A percentile compares a stretch with the other conserved stretches of the same genome.
These are phyloP conservation scores for Tulasnella sp. DNA, from an alignment of 768 basidiomycete species.

Conservation along the genomic window DNA sequence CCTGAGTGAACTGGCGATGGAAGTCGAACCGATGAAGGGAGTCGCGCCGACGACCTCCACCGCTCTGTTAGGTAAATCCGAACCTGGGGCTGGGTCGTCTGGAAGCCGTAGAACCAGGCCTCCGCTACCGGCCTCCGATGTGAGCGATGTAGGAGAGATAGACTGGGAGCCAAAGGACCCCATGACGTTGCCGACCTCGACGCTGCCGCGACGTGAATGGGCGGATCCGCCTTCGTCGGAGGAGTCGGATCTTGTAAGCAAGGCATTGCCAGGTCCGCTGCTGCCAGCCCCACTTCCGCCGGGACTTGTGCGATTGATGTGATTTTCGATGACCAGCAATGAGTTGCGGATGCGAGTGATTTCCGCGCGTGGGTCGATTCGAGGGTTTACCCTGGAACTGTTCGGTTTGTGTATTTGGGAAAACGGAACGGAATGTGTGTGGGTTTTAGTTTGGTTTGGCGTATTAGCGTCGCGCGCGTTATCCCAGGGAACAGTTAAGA, in stretches of 20 bases:
- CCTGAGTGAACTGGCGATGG: constrained; percentile 61
- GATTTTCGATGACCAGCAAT: constrained; percentile 61
- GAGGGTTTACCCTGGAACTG: constrained; percentile 30
- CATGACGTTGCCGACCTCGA: background rate
- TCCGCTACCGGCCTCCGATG: constrained; percentile 9
- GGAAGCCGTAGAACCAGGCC: constrained; percentile 19
- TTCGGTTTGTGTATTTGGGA: background rate
- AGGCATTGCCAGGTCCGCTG: background rate
- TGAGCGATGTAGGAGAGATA: background rate
- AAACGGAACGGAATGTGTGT: background rate
- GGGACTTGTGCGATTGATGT: constrained; percentile 21
- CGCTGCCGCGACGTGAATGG: constrained; percentile 7
- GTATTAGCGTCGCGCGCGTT: background rate
- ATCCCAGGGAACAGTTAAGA: background rate
- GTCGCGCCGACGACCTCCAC: background rate
- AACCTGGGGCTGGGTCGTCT: constrained; percentile 57
- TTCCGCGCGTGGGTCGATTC: constrained; percentile 62
- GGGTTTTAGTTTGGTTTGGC: background rate
- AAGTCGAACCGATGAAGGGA: constrained; percentile 74
- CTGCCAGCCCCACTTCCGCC: background rate
- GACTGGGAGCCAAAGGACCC: background rate
- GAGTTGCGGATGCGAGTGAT: constrained; percentile 71
- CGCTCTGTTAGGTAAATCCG: background rate
- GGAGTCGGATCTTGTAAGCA: constrained; percentile 15
- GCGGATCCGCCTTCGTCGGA: constrained; percentile 5